A percentile compares a stretch with the other conserved stretches of the same genome.
phyloP scores from a whole-genome alignment of 2,329 filamentous ascomycete genomes.

The Zymoseptoria pseudotritici region DNA sequence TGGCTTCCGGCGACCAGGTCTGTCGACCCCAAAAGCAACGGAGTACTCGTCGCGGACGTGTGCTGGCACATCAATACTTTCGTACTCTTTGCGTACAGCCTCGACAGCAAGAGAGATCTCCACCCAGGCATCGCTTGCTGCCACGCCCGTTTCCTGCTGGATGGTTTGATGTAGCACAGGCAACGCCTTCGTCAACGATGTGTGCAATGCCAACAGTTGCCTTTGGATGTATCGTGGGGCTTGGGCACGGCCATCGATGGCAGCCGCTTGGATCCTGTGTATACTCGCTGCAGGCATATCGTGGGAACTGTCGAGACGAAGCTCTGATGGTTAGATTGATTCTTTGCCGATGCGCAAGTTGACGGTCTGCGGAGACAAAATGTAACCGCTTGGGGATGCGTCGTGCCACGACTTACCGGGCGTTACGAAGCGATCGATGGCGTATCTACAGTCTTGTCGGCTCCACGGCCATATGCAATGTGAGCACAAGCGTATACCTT shows the following conservation, averaged over 20 bases:
- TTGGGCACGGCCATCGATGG: conserved; percentile 39
- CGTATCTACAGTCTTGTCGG: too few species aligned
- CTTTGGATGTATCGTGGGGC: conserved; percentile 42
- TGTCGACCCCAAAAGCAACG: conserved; percentile 35
- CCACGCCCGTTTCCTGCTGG: conserved; percentile 31
- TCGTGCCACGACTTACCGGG: too few species aligned
- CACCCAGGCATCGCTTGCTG: conserved; percentile 32
- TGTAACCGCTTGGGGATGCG: too few species aligned
- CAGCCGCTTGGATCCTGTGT: conserved; percentile 32
- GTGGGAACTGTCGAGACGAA: background rate
- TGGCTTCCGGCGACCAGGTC: conserved; percentile 27
- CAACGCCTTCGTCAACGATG: conserved; percentile 31
- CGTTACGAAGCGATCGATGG: background rate
- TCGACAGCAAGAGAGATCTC: conserved; percentile 38
- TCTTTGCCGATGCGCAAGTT: too few species aligned
- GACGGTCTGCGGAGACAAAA: too few species aligned
- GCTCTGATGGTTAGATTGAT: too few species aligned
- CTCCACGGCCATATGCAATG: too few species aligned
- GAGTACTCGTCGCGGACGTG: conserved; percentile 38
- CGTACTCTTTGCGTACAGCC: conserved; percentile 35
- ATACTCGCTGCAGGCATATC: too few species aligned
- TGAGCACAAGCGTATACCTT: too few species aligned
- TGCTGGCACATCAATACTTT: conserved; percentile 32
- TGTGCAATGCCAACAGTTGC: conserved; percentile 40
- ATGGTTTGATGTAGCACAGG: conserved; percentile 35